Conservation (phyloP, 176 grass and related monocot species). For the Juncus inflexus region DNA sequence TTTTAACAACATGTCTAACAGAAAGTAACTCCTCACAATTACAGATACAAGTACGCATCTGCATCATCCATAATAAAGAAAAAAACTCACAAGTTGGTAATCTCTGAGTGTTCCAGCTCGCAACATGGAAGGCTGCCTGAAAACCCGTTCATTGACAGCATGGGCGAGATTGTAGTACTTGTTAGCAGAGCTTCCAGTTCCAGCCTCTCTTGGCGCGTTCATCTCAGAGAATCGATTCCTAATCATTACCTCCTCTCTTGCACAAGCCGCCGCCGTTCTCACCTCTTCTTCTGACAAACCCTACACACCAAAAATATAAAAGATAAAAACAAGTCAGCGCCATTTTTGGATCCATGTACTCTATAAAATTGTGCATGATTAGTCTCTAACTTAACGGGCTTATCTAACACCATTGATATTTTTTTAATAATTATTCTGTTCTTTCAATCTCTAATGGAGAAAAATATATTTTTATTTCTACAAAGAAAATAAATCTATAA, state of each 20-base stretch:
- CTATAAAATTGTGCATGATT: no score
- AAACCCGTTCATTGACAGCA: constrained; percentile 90
- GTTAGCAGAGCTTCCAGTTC: constrained; percentile 51
- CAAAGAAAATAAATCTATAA: no score
- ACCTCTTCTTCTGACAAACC: constrained; percentile 96
- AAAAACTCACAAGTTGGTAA: constrained; percentile 80
- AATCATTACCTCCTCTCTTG: constrained; percentile 97
- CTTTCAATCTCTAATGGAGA: no score
- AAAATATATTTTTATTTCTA: no score
- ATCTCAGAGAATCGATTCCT: constrained; percentile 95
- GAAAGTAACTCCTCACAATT: constrained; percentile 14
- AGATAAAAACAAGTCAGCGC: no score
- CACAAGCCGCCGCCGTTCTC: constrained; percentile 78
- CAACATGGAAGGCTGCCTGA: constrained; percentile 85
- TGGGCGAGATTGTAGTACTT: constrained; percentile 99
- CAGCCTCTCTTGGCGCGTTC: constrained; percentile 89
- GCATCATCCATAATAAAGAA: constrained; percentile 16
- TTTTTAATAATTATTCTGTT: no score
- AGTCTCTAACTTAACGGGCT: no score
- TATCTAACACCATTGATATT: no score
- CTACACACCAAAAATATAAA: constrained; percentile 45
- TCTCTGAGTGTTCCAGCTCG: constrained; percentile 89
- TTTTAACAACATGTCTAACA: constrained; percentile 5
- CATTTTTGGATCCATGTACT: no score
- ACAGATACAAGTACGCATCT: background rate